Conservation (phyloP, 495 filamentous ascomycete genomes). For the Penicillium waksmanii region DNA sequence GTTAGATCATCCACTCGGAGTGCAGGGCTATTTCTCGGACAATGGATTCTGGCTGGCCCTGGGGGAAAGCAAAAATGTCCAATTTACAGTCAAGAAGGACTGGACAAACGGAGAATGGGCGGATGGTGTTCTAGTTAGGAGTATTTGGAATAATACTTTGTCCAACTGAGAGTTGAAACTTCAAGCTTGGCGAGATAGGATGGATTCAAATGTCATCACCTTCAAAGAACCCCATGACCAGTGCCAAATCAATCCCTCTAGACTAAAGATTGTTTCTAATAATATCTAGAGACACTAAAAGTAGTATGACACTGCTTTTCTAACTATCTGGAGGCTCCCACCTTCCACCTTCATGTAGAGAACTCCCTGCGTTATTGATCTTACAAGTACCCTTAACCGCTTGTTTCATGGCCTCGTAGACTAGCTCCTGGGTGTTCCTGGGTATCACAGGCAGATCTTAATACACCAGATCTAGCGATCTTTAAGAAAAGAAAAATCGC, state of each 20-base stretch:
- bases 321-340: too few relatives aligned
- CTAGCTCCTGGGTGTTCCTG: too few relatives aligned
- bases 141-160: slow-evolving; percentile 57
- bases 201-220: background rate
- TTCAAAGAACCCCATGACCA: background rate
- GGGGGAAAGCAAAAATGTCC: slow-evolving; percentile 54
- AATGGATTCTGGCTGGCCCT: slow-evolving; percentile 63
- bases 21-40: slow-evolving; percentile 61
- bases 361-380: too few relatives aligned
- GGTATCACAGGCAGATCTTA: too few relatives aligned
- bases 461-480: too few relatives aligned
- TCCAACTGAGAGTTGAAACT: background rate
- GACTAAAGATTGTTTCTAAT: too few relatives aligned
- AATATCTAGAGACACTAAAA: too few relatives aligned
- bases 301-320: too few relatives aligned
- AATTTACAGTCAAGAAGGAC: slow-evolving; percentile 54
- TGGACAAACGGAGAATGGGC: slow-evolving; percentile 54
- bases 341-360: too few relatives aligned
- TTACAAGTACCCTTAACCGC: too few relatives aligned
- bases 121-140: slow-evolving; percentile 57
- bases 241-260: background rate
- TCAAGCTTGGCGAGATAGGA: background rate
- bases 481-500: too few relatives aligned
- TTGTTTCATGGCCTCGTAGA: too few relatives aligned
- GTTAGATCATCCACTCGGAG: slow-evolving; percentile 61